phyloP scores from a whole-genome alignment of 176 grass and related monocot species.

The Typha latifolia region DNA sequence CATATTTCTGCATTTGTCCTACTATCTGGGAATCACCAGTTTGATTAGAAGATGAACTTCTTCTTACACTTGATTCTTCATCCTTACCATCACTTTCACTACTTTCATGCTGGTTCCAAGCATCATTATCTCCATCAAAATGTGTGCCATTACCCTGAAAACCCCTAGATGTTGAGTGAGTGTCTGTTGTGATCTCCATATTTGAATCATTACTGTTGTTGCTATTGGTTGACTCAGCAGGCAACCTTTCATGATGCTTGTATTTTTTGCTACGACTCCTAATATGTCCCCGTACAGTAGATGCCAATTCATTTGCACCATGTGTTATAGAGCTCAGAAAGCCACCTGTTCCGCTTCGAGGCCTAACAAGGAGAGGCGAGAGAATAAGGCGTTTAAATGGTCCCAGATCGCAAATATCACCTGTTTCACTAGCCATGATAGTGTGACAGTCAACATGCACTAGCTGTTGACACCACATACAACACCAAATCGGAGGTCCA shows the following conservation, averaged over 20 bases:
- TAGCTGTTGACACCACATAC: constrained; percentile 25
- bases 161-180: constrained; percentile 12
- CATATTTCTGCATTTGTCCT: constrained; percentile 14
- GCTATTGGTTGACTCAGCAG: constrained; percentile 25
- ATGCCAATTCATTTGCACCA: constrained; percentile 29
- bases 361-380: constrained; percentile 19
- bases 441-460: constrained; percentile 24
- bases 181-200: constrained; percentile 21
- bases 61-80: constrained; percentile 1
- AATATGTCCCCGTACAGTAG: constrained; percentile 18
- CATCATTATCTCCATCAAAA: constrained; percentile 18
- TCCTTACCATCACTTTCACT: constrained; percentile 35
- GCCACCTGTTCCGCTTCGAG: neutral
- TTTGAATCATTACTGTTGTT: constrained; percentile 38
- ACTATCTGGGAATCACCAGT: neutral
- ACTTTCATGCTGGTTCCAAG: constrained; percentile 25
- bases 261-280: constrained; percentile 7
- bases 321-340: constrained; percentile 21
- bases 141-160: constrained; percentile 11
- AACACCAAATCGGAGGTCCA: constrained; percentile 18
- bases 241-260: constrained; percentile 11
- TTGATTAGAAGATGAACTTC: constrained; percentile 1
- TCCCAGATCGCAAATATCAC: constrained; percentile 25
- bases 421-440: constrained; percentile 17
- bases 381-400: constrained; percentile 24